These are phyloP conservation scores for Zygotorulaspora mrakii DNA, from an alignment of 1,139 yeast genomes.

Conservation along the genomic window DNA sequence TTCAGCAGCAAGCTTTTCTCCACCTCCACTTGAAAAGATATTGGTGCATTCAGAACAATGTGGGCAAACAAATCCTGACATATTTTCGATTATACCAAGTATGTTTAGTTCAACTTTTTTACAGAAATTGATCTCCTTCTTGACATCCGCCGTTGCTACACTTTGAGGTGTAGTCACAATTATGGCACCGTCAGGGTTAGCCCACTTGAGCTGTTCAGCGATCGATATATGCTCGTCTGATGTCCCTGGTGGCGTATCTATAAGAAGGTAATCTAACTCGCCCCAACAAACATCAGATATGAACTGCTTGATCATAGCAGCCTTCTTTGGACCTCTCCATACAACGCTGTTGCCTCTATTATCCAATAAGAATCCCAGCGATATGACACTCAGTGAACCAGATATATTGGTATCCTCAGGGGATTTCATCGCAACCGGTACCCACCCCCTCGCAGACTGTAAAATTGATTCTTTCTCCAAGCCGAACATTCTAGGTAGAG, in stretches of 20 bases:
- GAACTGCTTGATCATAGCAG: slow-evolving; percentile 96
- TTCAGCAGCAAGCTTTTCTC: slow-evolving; percentile 59
- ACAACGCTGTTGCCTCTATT: slow-evolving; percentile 88
- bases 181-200: slow-evolving; percentile 85
- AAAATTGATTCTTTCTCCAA: slow-evolving; percentile 74
- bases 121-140: slow-evolving; percentile 91
- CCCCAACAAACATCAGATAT: slow-evolving; percentile 92
- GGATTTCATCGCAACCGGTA: slow-evolving; percentile 60
- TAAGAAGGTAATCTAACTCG: slow-evolving; percentile 71
- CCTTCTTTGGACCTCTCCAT: slow-evolving; percentile 98
- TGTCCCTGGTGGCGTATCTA: slow-evolving; percentile 99
- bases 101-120: slow-evolving; percentile 75
- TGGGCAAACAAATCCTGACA: slow-evolving; percentile 97
- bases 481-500: slow-evolving; percentile 95
- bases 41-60: slow-evolving; percentile 88
- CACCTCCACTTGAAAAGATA: slow-evolving; percentile 95
- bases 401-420: slow-evolving; percentile 19
- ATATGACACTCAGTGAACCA: slow-evolving; percentile 58
- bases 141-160: slow-evolving; percentile 88
- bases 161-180: slow-evolving; percentile 96
- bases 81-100: slow-evolving; percentile 88
- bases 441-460: slow-evolving; percentile 85
- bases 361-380: slow-evolving; percentile 82
- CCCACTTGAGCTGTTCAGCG: slow-evolving; percentile 80
- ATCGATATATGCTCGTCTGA: slow-evolving; percentile 97